These are phyloP conservation scores for Panaeolus cyanescens DNA, from an alignment of 768 basidiomycete species.

Conservation along the genomic window DNA sequence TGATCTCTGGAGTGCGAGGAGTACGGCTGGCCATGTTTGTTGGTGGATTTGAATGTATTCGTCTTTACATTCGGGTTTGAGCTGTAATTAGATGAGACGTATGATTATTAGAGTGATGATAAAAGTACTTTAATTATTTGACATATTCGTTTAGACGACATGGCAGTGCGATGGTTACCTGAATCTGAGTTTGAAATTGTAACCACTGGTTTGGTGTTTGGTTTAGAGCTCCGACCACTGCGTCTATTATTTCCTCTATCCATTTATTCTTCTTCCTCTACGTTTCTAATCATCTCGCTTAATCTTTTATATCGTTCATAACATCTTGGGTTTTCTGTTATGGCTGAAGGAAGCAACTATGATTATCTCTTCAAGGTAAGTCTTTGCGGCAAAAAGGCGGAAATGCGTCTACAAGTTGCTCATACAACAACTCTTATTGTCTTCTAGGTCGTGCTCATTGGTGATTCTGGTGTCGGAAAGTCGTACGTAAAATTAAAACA, in stretches of 20 bases:
- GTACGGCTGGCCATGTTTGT: conserved; percentile 69
- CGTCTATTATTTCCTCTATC: conserved; percentile 24
- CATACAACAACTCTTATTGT: conserved; percentile 9
- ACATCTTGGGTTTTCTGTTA: no score
- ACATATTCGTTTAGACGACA: conserved; percentile 55
- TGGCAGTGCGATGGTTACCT: background rate
- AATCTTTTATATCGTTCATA: conserved; percentile 15
- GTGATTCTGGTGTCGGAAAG: conserved; percentile 99
- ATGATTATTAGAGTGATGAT: background rate
- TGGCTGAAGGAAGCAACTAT: conserved; percentile 95
- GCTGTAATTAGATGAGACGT: conserved; percentile 30
- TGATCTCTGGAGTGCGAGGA: conserved; percentile 59
- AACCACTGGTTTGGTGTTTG: no score
- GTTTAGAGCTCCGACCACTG: no score
- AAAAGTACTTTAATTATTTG: conserved; percentile 69
- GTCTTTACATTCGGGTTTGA: conserved; percentile 50
- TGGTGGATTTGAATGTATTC: conserved; percentile 64
- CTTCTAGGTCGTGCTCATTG: conserved; percentile 91
- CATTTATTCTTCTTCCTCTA: conserved; percentile 4
- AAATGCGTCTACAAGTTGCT: background rate
- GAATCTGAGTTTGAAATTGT: background rate
- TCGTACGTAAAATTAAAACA: no score
- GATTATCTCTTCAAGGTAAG: conserved; percentile 97
- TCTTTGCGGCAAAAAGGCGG: background rate
- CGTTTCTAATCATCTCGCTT: conserved; percentile 9